Base-by-base conservation (phyloP, 306 rosid species). In the Castanea crenata region DNA sequence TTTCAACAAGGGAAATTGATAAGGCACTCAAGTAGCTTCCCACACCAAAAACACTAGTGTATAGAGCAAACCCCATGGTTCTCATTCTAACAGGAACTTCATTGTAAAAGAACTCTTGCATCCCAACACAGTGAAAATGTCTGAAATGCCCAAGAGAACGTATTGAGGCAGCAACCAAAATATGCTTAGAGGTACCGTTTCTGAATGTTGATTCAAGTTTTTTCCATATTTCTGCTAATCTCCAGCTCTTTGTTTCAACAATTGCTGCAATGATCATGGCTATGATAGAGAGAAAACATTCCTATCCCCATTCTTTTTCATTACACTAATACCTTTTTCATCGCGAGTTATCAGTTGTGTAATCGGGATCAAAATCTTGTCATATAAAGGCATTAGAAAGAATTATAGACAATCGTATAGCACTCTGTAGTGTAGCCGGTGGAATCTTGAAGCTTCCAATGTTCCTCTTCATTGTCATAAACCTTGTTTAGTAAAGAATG, bases 401-500 rank as follows among this genome's bases (percentile, higher is more conserved):
- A 77, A 95, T 91, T 68, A 93, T 88, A 71, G 99, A 95, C 41
- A 93, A 27, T 69, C 97, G 85, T 31, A 93, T 93, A 0, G 96
- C 83, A 57, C 96, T 92, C 78, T 95, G 99, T 5, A 95, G 91
- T 55, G 99, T 91, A 19, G 99, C 99, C 18, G 99, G 99, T 52
- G 99, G 99, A 54, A 95, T 88, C 78, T 83, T 92, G 88, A 95
- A 95, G 57, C 55, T 35, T 51, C 97, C 94, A 0, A 93, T 84
- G 86, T 88, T 90, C 55, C 99, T 85, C 90, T 91, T 82, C 99
- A 95, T 95, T 70, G 98, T 87, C 96, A 89, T 91, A n/a, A n/a
- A 62, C 99, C 99, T 89, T 95, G 99, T 74, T 95, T 95, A 25
- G 99, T 95, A 82, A 91, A 95, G 68, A 95, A 95, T 5, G 99